Percentiles rank a stretch among this genome's conserved stretches.
phyloP scores from a whole-genome alignment of 164 flowering plant species.

The Cinnamomum micranthum region DNA sequence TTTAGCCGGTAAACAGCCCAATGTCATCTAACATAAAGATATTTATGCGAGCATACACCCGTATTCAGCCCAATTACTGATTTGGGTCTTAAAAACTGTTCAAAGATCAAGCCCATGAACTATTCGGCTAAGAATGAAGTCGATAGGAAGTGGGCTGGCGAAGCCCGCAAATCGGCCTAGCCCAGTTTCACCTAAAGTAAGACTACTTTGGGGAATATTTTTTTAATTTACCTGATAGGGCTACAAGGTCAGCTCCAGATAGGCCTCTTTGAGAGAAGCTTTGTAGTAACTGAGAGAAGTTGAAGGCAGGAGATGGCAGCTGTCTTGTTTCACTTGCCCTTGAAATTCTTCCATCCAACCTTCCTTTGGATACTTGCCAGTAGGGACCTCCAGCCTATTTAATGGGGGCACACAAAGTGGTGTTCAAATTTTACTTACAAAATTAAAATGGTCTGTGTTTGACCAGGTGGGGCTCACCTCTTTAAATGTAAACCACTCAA shows the following conservation, averaged over 20 bases:
- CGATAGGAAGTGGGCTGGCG: too few species aligned
- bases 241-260: slow-evolving; percentile 60
- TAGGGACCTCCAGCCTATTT: slow-evolving; percentile 74
- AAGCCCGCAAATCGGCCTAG: too few species aligned
- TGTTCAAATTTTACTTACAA: not conserved
- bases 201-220: too few species aligned
- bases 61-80: too few species aligned
- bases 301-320: slow-evolving; percentile 70
- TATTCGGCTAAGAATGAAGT: too few species aligned
- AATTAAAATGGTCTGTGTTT: not conserved
- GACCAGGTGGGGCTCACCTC: not conserved
- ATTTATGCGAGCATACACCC: too few species aligned
- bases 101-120: too few species aligned
- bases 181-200: too few species aligned
- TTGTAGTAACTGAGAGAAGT: slow-evolving; percentile 64
- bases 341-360: slow-evolving; percentile 78
- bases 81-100: too few species aligned
- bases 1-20: too few species aligned
- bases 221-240: slow-evolving; percentile 59
- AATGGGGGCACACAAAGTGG: not conserved
- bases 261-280: slow-evolving; percentile 82
- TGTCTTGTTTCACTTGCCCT: slow-evolving; percentile 61
- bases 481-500: too few species aligned
- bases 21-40: too few species aligned
- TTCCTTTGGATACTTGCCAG: slow-evolving; percentile 83